Conservation (phyloP, 2,329 filamentous ascomycete species). For the Emericellopsis atlantica region DNA sequence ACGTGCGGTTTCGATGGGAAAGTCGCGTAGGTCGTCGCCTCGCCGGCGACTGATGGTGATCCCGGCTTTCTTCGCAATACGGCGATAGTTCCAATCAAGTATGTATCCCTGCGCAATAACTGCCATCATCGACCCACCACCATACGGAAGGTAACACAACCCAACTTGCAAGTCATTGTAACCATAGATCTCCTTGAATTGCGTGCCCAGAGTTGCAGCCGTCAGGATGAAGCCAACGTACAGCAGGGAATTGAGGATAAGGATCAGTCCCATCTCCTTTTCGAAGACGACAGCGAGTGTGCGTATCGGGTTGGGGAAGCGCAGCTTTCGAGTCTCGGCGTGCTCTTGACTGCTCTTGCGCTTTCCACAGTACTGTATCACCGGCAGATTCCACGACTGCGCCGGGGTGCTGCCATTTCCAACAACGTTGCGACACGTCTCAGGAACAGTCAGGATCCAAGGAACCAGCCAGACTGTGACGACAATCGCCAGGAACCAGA, state of each 20-base stretch:
- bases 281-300: constrained; percentile 40
- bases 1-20: constrained; percentile 42
- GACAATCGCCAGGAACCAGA: constrained; percentile 55
- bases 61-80: constrained; percentile 48
- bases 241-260: constrained; percentile 38
- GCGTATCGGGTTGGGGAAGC: constrained; percentile 44
- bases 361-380: constrained; percentile 34
- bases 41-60: constrained; percentile 48
- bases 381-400: constrained; percentile 43
- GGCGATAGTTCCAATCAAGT: constrained; percentile 57
- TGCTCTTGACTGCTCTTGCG: constrained; percentile 15
- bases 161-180: constrained; percentile 38
- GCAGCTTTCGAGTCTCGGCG: constrained; percentile 25
- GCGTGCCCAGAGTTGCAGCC: constrained; percentile 37
- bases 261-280: constrained; percentile 42
- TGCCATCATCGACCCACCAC: constrained; percentile 33
- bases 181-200: constrained; percentile 37
- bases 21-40: constrained; percentile 34
- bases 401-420: constrained; percentile 50
- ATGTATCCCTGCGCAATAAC: constrained; percentile 43
- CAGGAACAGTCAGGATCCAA: constrained; percentile 43
- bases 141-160: constrained; percentile 42
- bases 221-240: constrained; percentile 44
- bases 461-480: constrained; percentile 36
- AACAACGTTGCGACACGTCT: constrained; percentile 46